phyloP scores from a whole-genome alignment of 1,284 basidiomycete species.

The Cystobasidium slooffiae region DNA sequence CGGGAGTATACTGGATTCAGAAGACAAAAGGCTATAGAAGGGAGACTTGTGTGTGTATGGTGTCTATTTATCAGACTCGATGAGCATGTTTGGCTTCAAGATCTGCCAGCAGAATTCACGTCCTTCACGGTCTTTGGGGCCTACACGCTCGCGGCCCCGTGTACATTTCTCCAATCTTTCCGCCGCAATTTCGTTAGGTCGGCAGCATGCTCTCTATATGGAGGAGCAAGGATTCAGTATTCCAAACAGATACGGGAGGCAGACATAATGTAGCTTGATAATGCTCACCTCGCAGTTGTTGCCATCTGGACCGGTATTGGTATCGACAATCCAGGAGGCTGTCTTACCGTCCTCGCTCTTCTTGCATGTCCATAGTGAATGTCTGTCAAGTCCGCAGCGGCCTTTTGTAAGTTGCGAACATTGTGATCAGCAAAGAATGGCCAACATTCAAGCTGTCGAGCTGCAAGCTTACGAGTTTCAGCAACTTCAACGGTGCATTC shows the following conservation, averaged over 20 bases:
- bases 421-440: not conserved
- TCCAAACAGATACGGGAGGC: not conserved
- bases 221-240: not conserved
- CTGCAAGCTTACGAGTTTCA: not conserved
- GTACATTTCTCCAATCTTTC: not conserved
- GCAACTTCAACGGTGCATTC: not conserved
- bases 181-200: not conserved
- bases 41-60: too few species aligned
- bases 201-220: not conserved
- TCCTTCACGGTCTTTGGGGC: not conserved
- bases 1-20: too few species aligned
- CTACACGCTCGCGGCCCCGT: not conserved
- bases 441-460: not conserved
- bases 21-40: too few species aligned
- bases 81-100: slow-evolving; percentile 3
- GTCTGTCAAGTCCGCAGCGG: slow-evolving; percentile 15
- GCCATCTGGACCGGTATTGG: not conserved
- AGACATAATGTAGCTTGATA: not conserved
- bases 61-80: too few species aligned
- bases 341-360: not conserved
- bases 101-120: slow-evolving; percentile 6
- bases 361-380: slow-evolving; percentile 24
- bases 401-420: not conserved
- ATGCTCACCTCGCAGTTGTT: slow-evolving; percentile 8
- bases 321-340: not conserved